phyloP scores from a whole-genome alignment of 2,329 filamentous ascomycete genomes.

The Xylariaceae sp. region DNA sequence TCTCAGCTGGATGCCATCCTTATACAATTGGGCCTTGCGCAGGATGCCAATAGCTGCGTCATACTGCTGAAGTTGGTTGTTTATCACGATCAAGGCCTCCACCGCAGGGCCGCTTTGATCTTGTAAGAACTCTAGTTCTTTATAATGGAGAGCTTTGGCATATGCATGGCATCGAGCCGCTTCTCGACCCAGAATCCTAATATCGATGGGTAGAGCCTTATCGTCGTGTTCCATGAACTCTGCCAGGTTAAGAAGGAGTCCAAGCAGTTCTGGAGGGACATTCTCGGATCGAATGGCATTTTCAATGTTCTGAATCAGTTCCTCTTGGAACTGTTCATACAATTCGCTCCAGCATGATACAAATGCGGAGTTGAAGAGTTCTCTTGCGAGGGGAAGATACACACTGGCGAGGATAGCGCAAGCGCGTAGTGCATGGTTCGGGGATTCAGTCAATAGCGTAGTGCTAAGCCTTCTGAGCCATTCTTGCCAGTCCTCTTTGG shows the following conservation, averaged over 20 bases:
- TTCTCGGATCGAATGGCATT: slow-evolving; percentile 91
- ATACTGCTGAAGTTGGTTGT: slow-evolving; percentile 97
- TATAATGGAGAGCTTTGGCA: slow-evolving; percentile 97
- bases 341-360: slow-evolving; percentile 98
- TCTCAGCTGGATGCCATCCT: slow-evolving; percentile 85
- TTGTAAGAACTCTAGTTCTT: slow-evolving; percentile 95
- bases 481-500: slow-evolving; percentile 97
- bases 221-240: slow-evolving; percentile 99
- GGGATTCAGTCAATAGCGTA: slow-evolving; percentile 88
- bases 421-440: slow-evolving; percentile 88
- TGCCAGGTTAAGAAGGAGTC: slow-evolving; percentile 88
- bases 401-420: slow-evolving; percentile 88
- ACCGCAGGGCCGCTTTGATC: slow-evolving; percentile 95
- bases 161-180: slow-evolving; percentile 96
- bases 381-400: slow-evolving; percentile 84
- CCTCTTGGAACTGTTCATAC: slow-evolving; percentile 94
- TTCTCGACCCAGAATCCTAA: slow-evolving; percentile 87
- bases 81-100: slow-evolving; percentile 97
- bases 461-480: slow-evolving; percentile 97
- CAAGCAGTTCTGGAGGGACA: slow-evolving; percentile 90
- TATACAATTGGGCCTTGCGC: slow-evolving; percentile 90
- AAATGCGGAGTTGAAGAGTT: slow-evolving; percentile 97
- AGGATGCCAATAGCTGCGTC: slow-evolving; percentile 98
- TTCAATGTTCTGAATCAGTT: slow-evolving; percentile 92
- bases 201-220: slow-evolving; percentile 95